phyloP scores from a whole-genome alignment of 2,329 filamentous ascomycete species.

The Aspergillus ruber region DNA sequence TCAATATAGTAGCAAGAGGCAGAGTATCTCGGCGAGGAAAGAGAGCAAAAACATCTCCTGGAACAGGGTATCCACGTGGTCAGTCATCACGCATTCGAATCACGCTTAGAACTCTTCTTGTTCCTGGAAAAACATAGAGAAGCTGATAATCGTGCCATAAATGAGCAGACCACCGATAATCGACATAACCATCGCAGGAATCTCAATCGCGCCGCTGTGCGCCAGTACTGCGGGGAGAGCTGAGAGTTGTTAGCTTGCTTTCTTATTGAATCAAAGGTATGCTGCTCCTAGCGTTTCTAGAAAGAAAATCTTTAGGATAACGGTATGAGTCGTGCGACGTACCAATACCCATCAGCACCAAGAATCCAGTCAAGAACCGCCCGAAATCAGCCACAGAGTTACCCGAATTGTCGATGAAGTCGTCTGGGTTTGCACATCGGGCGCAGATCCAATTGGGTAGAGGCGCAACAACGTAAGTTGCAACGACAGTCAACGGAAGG shows the following conservation, averaged over 20 bases:
- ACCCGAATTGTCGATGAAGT: constrained; percentile 82
- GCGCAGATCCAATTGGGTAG: constrained; percentile 94
- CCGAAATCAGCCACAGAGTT: constrained; percentile 88
- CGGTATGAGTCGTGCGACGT: constrained; percentile 36
- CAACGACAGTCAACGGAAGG: constrained; percentile 90
- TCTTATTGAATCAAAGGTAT: neutral
- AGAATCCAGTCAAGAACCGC: constrained; percentile 86
- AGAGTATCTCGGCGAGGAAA: neutral
- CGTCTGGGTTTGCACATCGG: constrained; percentile 83
- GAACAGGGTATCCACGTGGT: neutral
- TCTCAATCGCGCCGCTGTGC: constrained; percentile 73
- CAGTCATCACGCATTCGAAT: neutral
- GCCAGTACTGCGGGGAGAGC: constrained; percentile 83
- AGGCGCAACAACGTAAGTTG: constrained; percentile 87
- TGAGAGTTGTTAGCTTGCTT: constrained; percentile 33
- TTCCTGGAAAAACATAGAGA: constrained; percentile 96
- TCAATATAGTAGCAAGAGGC: neutral
- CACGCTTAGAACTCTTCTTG: constrained; percentile 70
- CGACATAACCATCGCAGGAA: constrained; percentile 90
- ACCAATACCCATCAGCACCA: constrained; percentile 98
- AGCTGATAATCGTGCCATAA: constrained; percentile 96
- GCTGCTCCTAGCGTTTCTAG: too few species aligned
- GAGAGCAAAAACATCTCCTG: neutral
- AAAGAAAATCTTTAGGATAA: too few species aligned
- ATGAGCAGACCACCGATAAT: constrained; percentile 88